Base-by-base conservation (phyloP, 768 basidiomycete genomes). In the Zangia roseola region DNA sequence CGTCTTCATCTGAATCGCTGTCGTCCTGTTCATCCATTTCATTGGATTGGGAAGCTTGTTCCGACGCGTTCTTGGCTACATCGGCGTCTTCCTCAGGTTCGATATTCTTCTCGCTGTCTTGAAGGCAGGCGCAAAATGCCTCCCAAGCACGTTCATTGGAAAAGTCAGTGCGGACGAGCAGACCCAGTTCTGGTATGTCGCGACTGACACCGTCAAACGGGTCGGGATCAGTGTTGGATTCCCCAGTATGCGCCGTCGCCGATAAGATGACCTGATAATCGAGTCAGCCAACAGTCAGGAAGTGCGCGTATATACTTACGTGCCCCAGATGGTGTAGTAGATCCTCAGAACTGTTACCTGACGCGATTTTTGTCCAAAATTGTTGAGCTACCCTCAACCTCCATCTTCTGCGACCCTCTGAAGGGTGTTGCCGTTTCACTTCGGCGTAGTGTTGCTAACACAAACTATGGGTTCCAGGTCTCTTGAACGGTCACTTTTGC, bases 81-180 rank as follows among this genome's bases (percentile, higher is more conserved):
- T 68, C 67, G 43, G 58, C 64, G 19, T 47, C 42, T 30, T 43
- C 54, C 21, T 31, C 30, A 14, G 50, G 52, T 28, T 72, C 50
- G 16, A 86, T 71, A 23, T 88, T 86, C 47, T 73, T 75, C 57
- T 89, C 87, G 10, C 76, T 75, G 7, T 71, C 74, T 40, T 72
- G 71, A 10, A 91, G 69, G 49, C 72, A 73, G 5, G 61, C 54
- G 47, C 63, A 68, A 64, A 90, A 88, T 0, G 64, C 52, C 12
- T 69, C 59, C 88, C 88, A 91, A 1, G 87, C 80, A 7, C 71
- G 69, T 28, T 89, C 84, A 60, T 86, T 68, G 9, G 81, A 74
- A 62, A 77, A 90, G 58, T 91, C 86, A 10, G 88, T 84, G 33
- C 89, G 82, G n/a, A 91, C 61, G 39, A 91, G 61, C 50, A 90